Base-by-base conservation (phyloP, 495 filamentous ascomycete genomes). In the Filosporella fistucella region DNA sequence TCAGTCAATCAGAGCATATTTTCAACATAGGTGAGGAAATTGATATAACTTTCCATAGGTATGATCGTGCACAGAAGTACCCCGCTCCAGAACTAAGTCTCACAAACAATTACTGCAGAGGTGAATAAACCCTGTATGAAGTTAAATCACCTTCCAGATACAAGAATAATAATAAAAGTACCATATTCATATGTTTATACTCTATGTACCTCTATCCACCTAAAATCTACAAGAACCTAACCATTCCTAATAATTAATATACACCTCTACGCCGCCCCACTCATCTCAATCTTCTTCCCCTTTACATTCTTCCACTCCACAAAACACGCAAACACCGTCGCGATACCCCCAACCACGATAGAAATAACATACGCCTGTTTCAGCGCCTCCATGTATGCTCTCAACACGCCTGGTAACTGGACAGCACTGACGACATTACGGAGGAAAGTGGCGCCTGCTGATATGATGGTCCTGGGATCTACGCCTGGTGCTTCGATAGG, bases 261-360 rank as follows among this genome's bases (percentile, higher is more conserved):
- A 34, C 16, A n/a, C 8, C 8, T 50, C 41, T 52, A 56, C 16
- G 53, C 53, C 17, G 53, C 53, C 8, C 11, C 36, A 38, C 35
- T 22, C 23, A 33, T n/a, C n/a, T n/a, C 30, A 16, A 54, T 28
- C 24, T 59, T 55, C 48, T 56, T 50, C 17, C 54, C 54, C 21
- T 89, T 90, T n/a, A 95, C 82, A 32, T 75, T 84, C 53, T 74
- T 74, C 87, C 87, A 94, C 63, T 91, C 77, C 39, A 93, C 68
- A 4, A 72, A 68, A 11, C 75, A 60, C 0, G 77, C 68, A 13
- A 76, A 85, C 22, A 89, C 5, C 1, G 85, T 48, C n/a, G 51
- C 51, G 25, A 59, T 52, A 13, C 51, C 56, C 13, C 60, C 43
- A 10, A 59, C 43, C 2, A 53, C 74, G 32, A 73, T 63, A 4